Percentiles rank a stretch among this genome's conserved stretches.
phyloP scores from a whole-genome alignment of 2,329 filamentous ascomycete genomes.

The Incumbomyces lentus region DNA sequence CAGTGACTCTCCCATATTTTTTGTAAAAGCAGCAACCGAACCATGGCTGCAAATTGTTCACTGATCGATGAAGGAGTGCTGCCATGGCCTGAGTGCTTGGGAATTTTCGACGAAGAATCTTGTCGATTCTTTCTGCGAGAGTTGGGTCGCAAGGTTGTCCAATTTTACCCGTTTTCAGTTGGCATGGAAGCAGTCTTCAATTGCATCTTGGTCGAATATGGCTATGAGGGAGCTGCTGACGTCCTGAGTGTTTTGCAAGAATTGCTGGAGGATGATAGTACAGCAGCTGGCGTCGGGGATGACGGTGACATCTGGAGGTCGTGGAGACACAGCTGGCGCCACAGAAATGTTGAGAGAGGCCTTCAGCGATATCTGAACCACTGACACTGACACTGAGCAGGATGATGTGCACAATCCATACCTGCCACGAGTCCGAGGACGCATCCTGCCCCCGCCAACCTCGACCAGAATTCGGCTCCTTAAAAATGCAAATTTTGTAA shows the following conservation, averaged over 20 bases:
- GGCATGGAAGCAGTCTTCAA: conserved; percentile 23
- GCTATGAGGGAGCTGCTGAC: conserved; percentile 15
- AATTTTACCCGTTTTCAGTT: conserved; percentile 19
- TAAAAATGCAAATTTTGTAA: conserved; percentile 17
- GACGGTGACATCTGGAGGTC: conserved; percentile 22
- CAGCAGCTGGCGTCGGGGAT: conserved; percentile 19
- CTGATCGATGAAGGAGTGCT: background rate
- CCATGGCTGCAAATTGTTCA: background rate
- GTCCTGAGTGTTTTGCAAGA: conserved; percentile 22
- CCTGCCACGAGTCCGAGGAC: conserved; percentile 16
- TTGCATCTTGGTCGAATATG: conserved; percentile 19
- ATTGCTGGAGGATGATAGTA: conserved; percentile 20
- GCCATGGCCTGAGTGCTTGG: conserved; percentile 9
- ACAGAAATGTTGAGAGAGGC: conserved; percentile 19
- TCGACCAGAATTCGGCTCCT: conserved; percentile 14
- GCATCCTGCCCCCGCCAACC: conserved; percentile 17
- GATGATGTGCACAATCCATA: conserved; percentile 18
- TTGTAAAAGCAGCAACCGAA: too few species aligned
- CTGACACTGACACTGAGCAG: conserved; percentile 9
- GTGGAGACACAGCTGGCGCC: conserved; percentile 22
- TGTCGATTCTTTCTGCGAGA: conserved; percentile 22
- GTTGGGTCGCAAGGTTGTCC: conserved; percentile 18
- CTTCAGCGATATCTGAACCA: background rate
- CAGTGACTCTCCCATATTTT: too few species aligned
- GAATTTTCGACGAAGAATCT: conserved; percentile 22